Conservation (phyloP, 2,329 filamentous ascomycete genomes). For the Colletotrichum plurivorum region DNA sequence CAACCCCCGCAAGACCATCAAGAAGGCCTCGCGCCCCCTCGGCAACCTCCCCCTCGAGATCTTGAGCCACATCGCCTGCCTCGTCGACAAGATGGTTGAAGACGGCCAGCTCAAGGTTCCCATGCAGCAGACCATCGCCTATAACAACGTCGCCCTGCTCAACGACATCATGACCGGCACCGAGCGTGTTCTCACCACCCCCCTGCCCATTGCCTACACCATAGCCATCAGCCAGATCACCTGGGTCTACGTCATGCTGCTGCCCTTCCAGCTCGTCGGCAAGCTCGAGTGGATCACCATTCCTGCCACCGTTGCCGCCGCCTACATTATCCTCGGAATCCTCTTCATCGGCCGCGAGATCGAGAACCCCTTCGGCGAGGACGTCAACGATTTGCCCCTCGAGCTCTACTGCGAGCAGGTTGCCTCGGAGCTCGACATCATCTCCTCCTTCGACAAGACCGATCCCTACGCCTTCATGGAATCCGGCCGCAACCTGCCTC, state of each 20-base stretch:
- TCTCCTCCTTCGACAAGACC: slow-evolving; percentile 59
- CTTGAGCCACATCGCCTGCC: slow-evolving; percentile 78
- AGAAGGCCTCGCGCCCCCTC: slow-evolving; percentile 78
- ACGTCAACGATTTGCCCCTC: slow-evolving; percentile 86
- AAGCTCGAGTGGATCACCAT: slow-evolving; percentile 81
- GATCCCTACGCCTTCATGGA: slow-evolving; percentile 53
- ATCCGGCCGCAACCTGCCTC: slow-evolving; percentile 61
- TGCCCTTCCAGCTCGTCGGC: slow-evolving; percentile 84
- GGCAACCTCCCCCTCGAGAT: slow-evolving; percentile 90
- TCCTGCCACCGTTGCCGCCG: slow-evolving; percentile 78
- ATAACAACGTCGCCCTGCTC: slow-evolving; percentile 73
- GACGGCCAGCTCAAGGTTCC: slow-evolving; percentile 69
- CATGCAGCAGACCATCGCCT: slow-evolving; percentile 72
- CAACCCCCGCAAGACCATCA: slow-evolving; percentile 84
- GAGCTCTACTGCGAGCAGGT: slow-evolving; percentile 84
- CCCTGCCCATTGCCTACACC: slow-evolving; percentile 85
- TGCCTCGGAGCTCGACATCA: slow-evolving; percentile 80
- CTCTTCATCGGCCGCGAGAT: slow-evolving; percentile 83
- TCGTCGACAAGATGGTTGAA: slow-evolving; percentile 72
- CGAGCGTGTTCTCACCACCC: slow-evolving; percentile 86
- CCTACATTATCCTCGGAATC: slow-evolving; percentile 88
- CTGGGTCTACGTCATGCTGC: slow-evolving; percentile 84
- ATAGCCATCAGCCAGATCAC: slow-evolving; percentile 91
- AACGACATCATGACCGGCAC: slow-evolving; percentile 81
- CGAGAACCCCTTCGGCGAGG: slow-evolving; percentile 87